A percentile compares a stretch with the other conserved stretches of the same genome.
These are phyloP conservation scores for Lachnellula cervina DNA, from an alignment of 2,329 filamentous ascomycete species.

Conservation along the genomic window DNA sequence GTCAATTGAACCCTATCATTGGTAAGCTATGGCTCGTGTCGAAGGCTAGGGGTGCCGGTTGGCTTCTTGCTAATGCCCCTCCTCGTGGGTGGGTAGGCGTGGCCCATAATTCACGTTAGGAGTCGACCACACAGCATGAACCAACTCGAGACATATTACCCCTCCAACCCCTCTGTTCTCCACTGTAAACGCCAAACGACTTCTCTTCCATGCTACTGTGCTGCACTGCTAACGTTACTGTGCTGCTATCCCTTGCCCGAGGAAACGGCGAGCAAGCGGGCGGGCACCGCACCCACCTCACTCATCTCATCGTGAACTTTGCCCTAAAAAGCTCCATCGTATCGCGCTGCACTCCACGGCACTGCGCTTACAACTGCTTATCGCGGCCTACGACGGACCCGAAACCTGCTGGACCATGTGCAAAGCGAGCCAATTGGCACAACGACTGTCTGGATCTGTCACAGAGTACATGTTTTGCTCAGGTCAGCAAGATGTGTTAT, in stretches of 20 bases:
- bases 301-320: background rate
- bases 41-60: background rate
- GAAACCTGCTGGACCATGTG: background rate
- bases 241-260: conserved; percentile 8
- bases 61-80: background rate
- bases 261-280: conserved; percentile 8
- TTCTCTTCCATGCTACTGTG: background rate
- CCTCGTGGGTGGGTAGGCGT: background rate
- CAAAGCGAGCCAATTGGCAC: background rate
- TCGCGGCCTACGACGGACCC: background rate
- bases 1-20: background rate
- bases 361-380: conserved; percentile 5
- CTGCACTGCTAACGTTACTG: background rate
- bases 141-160: conserved; percentile 3
- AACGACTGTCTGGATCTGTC: too few relatives aligned
- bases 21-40: background rate
- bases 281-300: background rate
- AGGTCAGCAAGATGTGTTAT: background rate
- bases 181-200: conserved; percentile 5
- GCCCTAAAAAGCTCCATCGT: background rate
- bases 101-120: background rate
- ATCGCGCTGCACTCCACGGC: background rate
- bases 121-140: conserved; percentile 1
- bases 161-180: conserved; percentile 6
- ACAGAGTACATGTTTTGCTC: background rate